These are phyloP conservation scores for Eucalyptus marginata DNA, from an alignment of 345 rosid species.

Conservation along the genomic window DNA sequence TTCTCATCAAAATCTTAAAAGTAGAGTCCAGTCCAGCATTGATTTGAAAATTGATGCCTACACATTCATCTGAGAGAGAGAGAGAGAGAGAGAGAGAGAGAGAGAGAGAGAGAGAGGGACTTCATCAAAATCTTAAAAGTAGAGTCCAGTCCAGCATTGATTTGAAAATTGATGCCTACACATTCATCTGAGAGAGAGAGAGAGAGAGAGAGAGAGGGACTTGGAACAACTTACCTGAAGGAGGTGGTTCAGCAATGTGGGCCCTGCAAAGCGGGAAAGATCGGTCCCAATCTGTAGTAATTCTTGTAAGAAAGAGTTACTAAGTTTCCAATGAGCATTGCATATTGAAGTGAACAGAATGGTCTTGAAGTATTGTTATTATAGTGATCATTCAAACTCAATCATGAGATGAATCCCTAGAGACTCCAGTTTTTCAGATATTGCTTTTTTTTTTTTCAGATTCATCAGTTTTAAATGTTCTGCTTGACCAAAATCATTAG, in stretches of 20 bases:
- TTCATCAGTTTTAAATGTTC: background rate
- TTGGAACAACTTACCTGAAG: conserved; percentile 44
- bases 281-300: conserved; percentile 59
- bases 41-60: background rate
- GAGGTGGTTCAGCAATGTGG: conserved; percentile 64
- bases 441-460: background rate
- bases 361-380: background rate
- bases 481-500: background rate
- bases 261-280: conserved; percentile 85
- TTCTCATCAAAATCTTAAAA: background rate
- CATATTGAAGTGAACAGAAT: background rate
- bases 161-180: background rate
- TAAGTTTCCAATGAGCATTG: background rate
- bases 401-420: background rate
- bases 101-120: background rate
- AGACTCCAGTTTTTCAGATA: background rate
- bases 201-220: background rate
- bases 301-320: conserved; percentile 4
- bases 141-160: background rate
- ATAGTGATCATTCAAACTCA: background rate
- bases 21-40: background rate
- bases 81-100: too few relatives aligned
- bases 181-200: background rate
- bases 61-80: background rate
- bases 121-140: background rate